A percentile compares a stretch with the other conserved stretches of the same genome.
Evolutionary conservation across 2,329 filamentous ascomycete genomes (phyloP).

Genomic region (Fusarium staphyleae): DNA sequence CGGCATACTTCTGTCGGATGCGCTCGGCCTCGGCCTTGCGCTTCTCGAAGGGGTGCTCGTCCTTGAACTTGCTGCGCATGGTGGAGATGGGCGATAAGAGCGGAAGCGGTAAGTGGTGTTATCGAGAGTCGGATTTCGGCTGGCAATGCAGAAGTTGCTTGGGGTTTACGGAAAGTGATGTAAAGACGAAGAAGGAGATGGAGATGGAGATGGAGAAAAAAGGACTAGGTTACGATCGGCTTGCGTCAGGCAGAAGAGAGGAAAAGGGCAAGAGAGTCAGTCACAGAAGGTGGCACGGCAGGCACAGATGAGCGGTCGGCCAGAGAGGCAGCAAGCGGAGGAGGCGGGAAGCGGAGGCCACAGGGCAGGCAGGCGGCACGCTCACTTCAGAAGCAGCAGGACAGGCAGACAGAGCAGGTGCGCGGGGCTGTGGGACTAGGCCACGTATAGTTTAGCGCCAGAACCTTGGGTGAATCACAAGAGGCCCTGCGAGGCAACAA

Average conservation of each 20-base stretch:
- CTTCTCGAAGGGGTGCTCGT: slow-evolving; percentile 99
- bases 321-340: slow-evolving; percentile 31
- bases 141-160: slow-evolving; percentile 14
- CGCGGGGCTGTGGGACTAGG: slow-evolving; percentile 39
- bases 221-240: slow-evolving; percentile 40
- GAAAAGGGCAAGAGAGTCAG: slow-evolving; percentile 30
- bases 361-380: slow-evolving; percentile 30
- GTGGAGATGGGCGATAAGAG: slow-evolving; percentile 43
- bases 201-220: slow-evolving; percentile 34
- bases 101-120: slow-evolving; percentile 29
- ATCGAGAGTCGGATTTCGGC: slow-evolving; percentile 15
- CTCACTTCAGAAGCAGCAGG: slow-evolving; percentile 34
- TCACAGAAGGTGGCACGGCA: slow-evolving; percentile 36
- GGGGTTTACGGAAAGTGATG: background rate
- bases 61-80: slow-evolving; percentile 99
- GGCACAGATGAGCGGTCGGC: slow-evolving; percentile 42
- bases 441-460: slow-evolving; percentile 16
- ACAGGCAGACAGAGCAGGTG: slow-evolving; percentile 38
- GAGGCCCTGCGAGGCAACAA: slow-evolving; percentile 38
- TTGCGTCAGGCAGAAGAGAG: slow-evolving; percentile 43
- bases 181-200: slow-evolving; percentile 24
- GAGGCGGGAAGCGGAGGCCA: slow-evolving; percentile 29
- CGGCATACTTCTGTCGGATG: slow-evolving; percentile 98
- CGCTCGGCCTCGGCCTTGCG: slow-evolving; percentile 99
- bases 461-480: slow-evolving; percentile 39